phyloP scores from a whole-genome alignment of 1,284 basidiomycete genomes.

The Cryptococcus sp. region DNA sequence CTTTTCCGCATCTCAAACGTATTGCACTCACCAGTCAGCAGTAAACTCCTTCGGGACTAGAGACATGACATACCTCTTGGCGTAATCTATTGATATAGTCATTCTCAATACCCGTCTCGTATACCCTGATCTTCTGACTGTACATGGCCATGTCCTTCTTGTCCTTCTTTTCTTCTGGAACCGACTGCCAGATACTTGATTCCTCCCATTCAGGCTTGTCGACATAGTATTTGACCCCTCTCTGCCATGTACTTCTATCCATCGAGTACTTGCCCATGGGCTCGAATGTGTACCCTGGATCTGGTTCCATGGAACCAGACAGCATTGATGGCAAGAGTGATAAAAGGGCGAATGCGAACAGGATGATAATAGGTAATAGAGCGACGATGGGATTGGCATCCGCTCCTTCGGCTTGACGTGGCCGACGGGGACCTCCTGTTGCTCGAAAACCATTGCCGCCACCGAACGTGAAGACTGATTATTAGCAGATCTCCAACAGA shows the following conservation, averaged over 20 bases:
- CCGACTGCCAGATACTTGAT: constrained; percentile 61
- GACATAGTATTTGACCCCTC: constrained; percentile 80
- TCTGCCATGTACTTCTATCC: constrained; percentile 62
- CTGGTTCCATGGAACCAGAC: constrained; percentile 60
- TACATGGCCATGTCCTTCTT: constrained; percentile 47
- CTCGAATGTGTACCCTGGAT: constrained; percentile 75
- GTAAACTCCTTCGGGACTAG: background rate
- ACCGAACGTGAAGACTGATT: constrained; percentile 49
- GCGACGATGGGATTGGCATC: constrained; percentile 64
- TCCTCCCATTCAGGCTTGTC: constrained; percentile 70
- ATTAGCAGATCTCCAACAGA: background rate
- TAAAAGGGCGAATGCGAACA: constrained; percentile 79
- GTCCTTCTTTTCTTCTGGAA: constrained; percentile 56
- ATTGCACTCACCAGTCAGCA: constrained; percentile 24
- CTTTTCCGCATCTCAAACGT: constrained; percentile 33
- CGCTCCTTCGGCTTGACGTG: constrained; percentile 36
- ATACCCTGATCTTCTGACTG: constrained; percentile 35
- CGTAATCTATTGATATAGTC: constrained; percentile 67
- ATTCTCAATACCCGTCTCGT: constrained; percentile 59
- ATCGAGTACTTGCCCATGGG: constrained; percentile 55
- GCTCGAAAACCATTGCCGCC: constrained; percentile 66
- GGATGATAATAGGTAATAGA: constrained; percentile 76
- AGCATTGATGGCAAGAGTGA: constrained; percentile 75
- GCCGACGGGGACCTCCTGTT: constrained; percentile 28
- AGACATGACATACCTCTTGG: constrained; percentile 59